phyloP scores from a whole-genome alignment of 163 green algal genomes.

The Coccomyxa subellipsoidea region DNA sequence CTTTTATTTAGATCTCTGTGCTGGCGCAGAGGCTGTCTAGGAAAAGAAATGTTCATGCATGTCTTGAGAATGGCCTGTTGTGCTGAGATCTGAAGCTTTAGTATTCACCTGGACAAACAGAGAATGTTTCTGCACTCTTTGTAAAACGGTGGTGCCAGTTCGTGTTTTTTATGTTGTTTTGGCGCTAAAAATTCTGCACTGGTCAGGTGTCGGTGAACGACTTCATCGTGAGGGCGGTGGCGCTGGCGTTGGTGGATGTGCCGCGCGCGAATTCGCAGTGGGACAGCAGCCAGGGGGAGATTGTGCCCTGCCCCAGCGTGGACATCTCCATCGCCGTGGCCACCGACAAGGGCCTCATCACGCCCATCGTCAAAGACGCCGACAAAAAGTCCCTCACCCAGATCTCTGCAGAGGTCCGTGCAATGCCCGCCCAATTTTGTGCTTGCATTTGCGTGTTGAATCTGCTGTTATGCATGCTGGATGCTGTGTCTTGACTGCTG shows the following conservation, averaged over 20 bases:
- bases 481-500: not conserved
- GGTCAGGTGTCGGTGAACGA: slow-evolving; percentile 84
- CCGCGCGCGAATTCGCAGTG: slow-evolving; percentile 75
- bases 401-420: slow-evolving; percentile 54
- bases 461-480: not conserved
- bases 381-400: slow-evolving; percentile 70
- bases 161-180: not conserved
- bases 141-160: no score
- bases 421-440: no score
- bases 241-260: slow-evolving; percentile 62
- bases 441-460: no score
- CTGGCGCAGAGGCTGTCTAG: not conserved
- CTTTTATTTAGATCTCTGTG: not conserved
- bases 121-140: no score
- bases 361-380: slow-evolving; percentile 86
- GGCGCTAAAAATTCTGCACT: not conserved
- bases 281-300: slow-evolving; percentile 33
- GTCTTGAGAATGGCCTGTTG: no score
- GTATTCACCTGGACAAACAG: no score
- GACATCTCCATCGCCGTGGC: slow-evolving; percentile 88
- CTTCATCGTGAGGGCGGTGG: slow-evolving; percentile 78
- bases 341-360: slow-evolving; percentile 87
- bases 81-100: no score
- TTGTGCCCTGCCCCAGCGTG: slow-evolving; percentile 37
- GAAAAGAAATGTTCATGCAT: not conserved